Base-by-base conservation (phyloP, 1,284 basidiomycete genomes). In the Ganoderma lucidum region DNA sequence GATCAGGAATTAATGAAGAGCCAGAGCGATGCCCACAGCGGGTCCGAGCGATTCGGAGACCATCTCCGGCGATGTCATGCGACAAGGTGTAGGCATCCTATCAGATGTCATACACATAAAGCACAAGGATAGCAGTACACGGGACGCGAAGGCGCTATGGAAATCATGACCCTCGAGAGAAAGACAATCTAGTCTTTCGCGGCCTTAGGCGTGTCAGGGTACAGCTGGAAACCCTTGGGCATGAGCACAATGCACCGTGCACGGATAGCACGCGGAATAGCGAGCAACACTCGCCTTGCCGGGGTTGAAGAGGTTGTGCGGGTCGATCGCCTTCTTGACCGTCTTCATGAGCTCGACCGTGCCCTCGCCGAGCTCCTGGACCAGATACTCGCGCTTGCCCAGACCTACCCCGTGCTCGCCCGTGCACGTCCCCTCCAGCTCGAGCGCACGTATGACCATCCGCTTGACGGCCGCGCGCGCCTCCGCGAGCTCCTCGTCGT, bases 381-480 rank as follows among this genome's bases (percentile, higher is more conserved):
- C 84, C 41, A 97, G 84, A 72, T 88, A 93, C 70, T 89, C 86
- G 71, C 87, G 89, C 83, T 96, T 96, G 15, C 93, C 94, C n/a
- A 96, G 82, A 0, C 95, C 95, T 9, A 97, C 93, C 1, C 95
- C 95, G 77, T 96, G 95, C 78, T 96, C 95, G 12, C 95, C 95
- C 0, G 91, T 92, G 75, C 93, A 94, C 30, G 93, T 95, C 35
- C 93, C 93, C 73, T 94, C 93, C 64, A 95, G 82, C 32, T 83
- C 85, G 69, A 94, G 90, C 0, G 94, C 94, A 17, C 92, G 84
- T 70, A 87, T 81, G 8, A 94, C 89, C 87, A 95, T 92, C 44
- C 89, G 82, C 74, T 88, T 84, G 1, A 92, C 90, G 4, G 87
- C 85, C 10, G 83, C 83, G 51, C 83, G 83, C 0, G 85, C 90